These are phyloP conservation scores for Pleurotus salmoneostramineus DNA, from an alignment of 768 basidiomycete species.

Conservation along the genomic window DNA sequence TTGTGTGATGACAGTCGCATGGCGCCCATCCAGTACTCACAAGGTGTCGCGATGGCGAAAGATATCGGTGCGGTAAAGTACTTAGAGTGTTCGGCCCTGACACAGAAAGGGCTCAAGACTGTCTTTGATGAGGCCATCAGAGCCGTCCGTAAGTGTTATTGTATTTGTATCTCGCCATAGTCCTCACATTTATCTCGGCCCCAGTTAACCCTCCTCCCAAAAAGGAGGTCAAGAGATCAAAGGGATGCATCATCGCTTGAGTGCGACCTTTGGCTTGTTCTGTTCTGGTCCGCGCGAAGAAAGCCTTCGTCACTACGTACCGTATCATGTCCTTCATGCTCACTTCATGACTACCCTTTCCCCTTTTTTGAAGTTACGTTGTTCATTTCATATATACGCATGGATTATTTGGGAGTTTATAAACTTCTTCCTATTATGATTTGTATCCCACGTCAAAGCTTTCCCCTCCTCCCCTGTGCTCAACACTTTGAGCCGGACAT, in stretches of 20 bases:
- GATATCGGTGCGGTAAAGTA: conserved; percentile 97
- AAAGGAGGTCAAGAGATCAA: conserved; percentile 46
- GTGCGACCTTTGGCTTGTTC: conserved; percentile 16
- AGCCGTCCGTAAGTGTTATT: conserved; percentile 74
- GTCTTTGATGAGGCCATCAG: conserved; percentile 99
- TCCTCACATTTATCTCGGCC: neutral
- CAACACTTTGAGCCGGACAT: neutral
- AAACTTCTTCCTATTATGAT: neutral
- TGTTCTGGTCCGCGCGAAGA: conserved; percentile 16
- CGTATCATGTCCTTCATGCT: conserved; percentile 70
- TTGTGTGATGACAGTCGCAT: conserved; percentile 61
- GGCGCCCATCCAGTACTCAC: conserved; percentile 89
- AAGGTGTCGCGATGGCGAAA: conserved; percentile 86
- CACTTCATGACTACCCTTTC: conserved; percentile 47
- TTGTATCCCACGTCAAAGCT: neutral
- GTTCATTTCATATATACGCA: conserved; percentile 13
- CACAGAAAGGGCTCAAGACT: conserved; percentile 97
- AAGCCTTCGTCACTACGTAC: conserved; percentile 29
- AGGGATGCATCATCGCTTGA: conserved; percentile 74
- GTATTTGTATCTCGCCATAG: neutral
- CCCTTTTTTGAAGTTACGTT: neutral
- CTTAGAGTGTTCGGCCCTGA: conserved; percentile 92
- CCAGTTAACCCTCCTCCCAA: conserved; percentile 73
- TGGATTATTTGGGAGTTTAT: conserved; percentile 7
- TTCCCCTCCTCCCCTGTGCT: neutral